Evolutionary conservation across 2,329 filamentous ascomycete genomes (phyloP).

Genomic region (Helminthosporium solani): DNA sequence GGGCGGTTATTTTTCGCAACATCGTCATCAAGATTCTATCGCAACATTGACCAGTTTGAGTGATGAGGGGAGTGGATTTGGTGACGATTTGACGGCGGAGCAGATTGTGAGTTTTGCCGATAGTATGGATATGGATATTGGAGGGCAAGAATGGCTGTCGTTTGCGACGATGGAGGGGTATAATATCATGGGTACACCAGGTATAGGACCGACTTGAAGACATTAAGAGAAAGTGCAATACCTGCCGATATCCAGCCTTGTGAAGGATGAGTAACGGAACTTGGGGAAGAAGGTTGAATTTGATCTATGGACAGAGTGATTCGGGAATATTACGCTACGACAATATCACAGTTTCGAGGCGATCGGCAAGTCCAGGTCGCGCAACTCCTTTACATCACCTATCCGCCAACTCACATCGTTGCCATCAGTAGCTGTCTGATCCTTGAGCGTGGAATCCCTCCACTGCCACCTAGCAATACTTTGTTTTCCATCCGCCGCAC

Average conservation of each 20-base stretch:
- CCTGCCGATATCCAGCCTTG: too few relatives aligned
- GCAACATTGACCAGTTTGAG: slow-evolving; percentile 21
- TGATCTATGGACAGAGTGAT: not conserved
- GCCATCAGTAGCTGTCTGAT: slow-evolving; percentile 43
- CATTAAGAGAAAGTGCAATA: too few relatives aligned
- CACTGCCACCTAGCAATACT: slow-evolving; percentile 53
- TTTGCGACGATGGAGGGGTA: slow-evolving; percentile 47
- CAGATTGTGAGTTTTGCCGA: slow-evolving; percentile 53
- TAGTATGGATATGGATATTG: slow-evolving; percentile 45
- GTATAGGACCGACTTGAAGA: slow-evolving; percentile 2
- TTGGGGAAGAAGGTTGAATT: not conserved
- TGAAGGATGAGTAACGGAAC: too few relatives aligned
- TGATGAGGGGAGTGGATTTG: slow-evolving; percentile 28
- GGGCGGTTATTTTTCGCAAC: slow-evolving; percentile 2
- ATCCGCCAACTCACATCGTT: slow-evolving; percentile 53
- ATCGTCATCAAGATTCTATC: slow-evolving; percentile 9
- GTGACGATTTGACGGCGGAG: slow-evolving; percentile 46
- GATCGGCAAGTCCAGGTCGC: slow-evolving; percentile 15
- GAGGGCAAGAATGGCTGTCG: slow-evolving; percentile 50
- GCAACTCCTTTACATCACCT: slow-evolving; percentile 34
- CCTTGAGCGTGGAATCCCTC: slow-evolving; percentile 43
- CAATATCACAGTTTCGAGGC: slow-evolving; percentile 20
- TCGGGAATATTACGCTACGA: not conserved
- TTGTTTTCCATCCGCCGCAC: slow-evolving; percentile 45
- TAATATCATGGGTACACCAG: slow-evolving; percentile 17